Evolutionary conservation across 2,329 filamentous ascomycete species (phyloP).

Genomic region (Claviceps digitariae): DNA sequence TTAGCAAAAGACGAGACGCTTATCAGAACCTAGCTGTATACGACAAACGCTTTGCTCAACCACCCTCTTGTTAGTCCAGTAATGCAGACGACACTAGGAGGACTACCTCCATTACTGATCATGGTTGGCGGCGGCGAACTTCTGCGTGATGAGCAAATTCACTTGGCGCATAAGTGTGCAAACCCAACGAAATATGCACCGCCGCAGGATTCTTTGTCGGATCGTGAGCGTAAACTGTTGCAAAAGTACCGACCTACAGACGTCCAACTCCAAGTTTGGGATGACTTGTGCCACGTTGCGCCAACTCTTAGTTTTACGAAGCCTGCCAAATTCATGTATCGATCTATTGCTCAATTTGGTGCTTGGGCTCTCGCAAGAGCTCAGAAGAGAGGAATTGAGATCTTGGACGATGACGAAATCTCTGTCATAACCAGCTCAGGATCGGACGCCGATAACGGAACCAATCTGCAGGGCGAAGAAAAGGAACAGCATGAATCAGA

Average conservation of each 20-base stretch:
- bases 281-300: slow-evolving; percentile 83
- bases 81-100: slow-evolving; percentile 77
- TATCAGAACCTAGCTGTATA: slow-evolving; percentile 40
- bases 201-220: slow-evolving; percentile 46
- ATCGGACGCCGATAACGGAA: slow-evolving; percentile 17
- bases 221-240: slow-evolving; percentile 45
- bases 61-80: slow-evolving; percentile 86
- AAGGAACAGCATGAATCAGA: slow-evolving; percentile 6
- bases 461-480: slow-evolving; percentile 11
- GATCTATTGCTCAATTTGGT: slow-evolving; percentile 82
- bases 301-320: slow-evolving; percentile 89
- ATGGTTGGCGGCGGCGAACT: slow-evolving; percentile 81
- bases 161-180: slow-evolving; percentile 86
- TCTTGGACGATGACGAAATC: slow-evolving; percentile 63
- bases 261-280: slow-evolving; percentile 92
- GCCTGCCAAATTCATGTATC: slow-evolving; percentile 95
- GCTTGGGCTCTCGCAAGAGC: slow-evolving; percentile 80
- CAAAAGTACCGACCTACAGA: slow-evolving; percentile 67
- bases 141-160: slow-evolving; percentile 87
- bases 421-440: slow-evolving; percentile 56
- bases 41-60: slow-evolving; percentile 70
- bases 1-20: neutral
- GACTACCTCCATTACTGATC: slow-evolving; percentile 75
- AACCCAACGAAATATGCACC: slow-evolving; percentile 68
- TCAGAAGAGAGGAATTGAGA: slow-evolving; percentile 67